phyloP scores from a whole-genome alignment of 2,329 filamentous ascomycete genomes.

The Chaetomium sp. region DNA sequence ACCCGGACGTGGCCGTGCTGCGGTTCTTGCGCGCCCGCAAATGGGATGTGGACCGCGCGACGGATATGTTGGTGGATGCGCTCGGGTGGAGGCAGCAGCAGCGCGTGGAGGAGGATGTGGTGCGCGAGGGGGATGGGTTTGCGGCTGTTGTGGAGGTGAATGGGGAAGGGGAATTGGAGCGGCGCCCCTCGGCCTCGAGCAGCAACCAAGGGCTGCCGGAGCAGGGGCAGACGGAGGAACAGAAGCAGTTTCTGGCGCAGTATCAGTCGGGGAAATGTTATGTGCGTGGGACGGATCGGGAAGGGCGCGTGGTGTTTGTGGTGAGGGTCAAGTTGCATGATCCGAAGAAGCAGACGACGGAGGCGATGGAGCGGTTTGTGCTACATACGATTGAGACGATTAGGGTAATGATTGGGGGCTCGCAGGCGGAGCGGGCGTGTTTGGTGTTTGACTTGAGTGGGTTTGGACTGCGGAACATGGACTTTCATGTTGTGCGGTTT shows the following conservation, averaged over 20 bases:
- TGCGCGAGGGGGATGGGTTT: conserved; percentile 5
- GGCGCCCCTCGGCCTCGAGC: too few species aligned
- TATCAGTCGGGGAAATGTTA: conserved; percentile 11
- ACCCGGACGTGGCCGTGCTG: conserved; percentile 11
- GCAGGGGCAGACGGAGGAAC: not conserved
- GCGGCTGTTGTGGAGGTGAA: not conserved
- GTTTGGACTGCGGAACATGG: conserved; percentile 12
- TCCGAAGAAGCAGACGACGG: conserved; percentile 8
- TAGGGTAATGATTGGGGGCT: conserved; percentile 4
- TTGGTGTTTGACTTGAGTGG: conserved; percentile 12
- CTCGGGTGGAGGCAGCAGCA: conserved; percentile 13
- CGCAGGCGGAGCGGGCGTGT: conserved; percentile 7
- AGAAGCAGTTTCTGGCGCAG: conserved; percentile 10
- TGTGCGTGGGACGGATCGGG: conserved; percentile 5
- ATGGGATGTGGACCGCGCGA: conserved; percentile 10
- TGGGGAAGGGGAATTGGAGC: too few species aligned
- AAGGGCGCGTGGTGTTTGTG: conserved; percentile 2
- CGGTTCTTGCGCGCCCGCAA: conserved; percentile 13
- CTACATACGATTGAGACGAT: conserved; percentile 14
- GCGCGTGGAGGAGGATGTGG: conserved; percentile 6
- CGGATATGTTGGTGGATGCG: conserved; percentile 6
- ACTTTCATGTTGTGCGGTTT: conserved; percentile 12
- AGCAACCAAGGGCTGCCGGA: not conserved
- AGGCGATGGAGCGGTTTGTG: conserved; percentile 10
- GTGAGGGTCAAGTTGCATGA: conserved; percentile 9